Percentiles rank a stretch among this genome's conserved stretches.
phyloP scores from a whole-genome alignment of 805 yeast genomes.

The Monosporozyma servazzii region DNA sequence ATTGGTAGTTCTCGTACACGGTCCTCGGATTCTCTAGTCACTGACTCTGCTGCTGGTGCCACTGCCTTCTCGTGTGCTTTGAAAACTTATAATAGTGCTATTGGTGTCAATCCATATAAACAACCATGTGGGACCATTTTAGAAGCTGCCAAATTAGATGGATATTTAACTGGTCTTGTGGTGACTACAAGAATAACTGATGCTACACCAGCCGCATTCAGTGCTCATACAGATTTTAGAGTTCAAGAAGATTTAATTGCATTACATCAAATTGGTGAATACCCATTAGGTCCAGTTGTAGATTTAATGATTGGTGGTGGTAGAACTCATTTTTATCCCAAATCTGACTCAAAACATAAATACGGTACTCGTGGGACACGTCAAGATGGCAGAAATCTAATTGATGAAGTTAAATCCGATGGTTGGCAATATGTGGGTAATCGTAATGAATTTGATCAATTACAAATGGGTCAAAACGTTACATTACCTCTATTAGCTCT shows the following conservation, averaged over 20 bases:
- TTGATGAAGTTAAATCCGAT: constrained; percentile 38
- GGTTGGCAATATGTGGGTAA: constrained; percentile 68
- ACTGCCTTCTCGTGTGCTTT: constrained; percentile 83
- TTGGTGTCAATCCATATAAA: constrained; percentile 64
- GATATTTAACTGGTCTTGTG: constrained; percentile 79
- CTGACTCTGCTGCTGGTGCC: constrained; percentile 97
- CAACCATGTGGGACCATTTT: constrained; percentile 81
- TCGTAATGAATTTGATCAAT: constrained; percentile 48
- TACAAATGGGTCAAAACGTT: constrained; percentile 52
- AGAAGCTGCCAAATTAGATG: constrained; percentile 77
- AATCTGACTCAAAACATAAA: constrained; percentile 12
- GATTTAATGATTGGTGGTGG: constrained; percentile 91
- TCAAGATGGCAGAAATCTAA: constrained; percentile 56
- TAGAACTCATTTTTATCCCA: constrained; percentile 69
- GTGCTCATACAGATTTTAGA: constrained; percentile 69
- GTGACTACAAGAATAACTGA: constrained; percentile 90
- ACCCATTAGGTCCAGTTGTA: constrained; percentile 68
- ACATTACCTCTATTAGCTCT: constrained; percentile 68
- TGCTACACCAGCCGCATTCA: constrained; percentile 90
- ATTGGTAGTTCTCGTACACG: constrained; percentile 82
- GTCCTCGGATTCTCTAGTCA: constrained; percentile 64
- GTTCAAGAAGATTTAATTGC: constrained; percentile 80
- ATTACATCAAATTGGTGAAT: constrained; percentile 73
- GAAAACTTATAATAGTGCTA: constrained; percentile 84
- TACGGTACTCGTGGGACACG: constrained; percentile 48